Base-by-base conservation (phyloP, 768 basidiomycete species). In the Candolleomyces aberdarensis region DNA sequence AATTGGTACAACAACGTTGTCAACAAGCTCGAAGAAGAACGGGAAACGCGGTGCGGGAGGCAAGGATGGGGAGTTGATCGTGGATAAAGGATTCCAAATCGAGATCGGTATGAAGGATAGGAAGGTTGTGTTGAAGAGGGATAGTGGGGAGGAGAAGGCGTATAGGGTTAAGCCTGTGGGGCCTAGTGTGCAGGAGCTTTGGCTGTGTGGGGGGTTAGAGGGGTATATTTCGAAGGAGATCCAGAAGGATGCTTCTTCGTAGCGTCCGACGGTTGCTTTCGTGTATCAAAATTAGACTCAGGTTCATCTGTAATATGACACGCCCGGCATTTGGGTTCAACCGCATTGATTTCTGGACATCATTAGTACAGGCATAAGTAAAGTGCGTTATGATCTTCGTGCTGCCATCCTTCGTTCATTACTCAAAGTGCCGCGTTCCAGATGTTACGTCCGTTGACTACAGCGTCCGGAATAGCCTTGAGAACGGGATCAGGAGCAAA, bases 201-300 rank as follows among this genome's bases (percentile, higher is more conserved):
- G 97, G 97, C 81, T 96, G 14, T 96, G 93, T 65, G 95, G 93
- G 8, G 95, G 96, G 7, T 73, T 98, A 58, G 96, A 98, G 68
- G 94, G 94, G 1, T 97, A 87, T 71, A 92, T 98, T 54, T 73
- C 93, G 67, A 92, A 92, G 72, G 81, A 84, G 65, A 88, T 92
- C 55, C 77, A 78, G 62, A 70, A 71, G 7, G 73, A 76, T 2
- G 11, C 8, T 36, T 36, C 36, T 36, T 36, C 36, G 36, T 36
- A 36, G 36, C 36, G 36, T 7, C 11, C 36, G 2, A 5, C 36
- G 36, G 6, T 6, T 8, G 6, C 5, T 5, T 36, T 36, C 11
- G 36, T 36, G 36, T 11, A 36, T 36, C 36, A 36, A 36, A 36
- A 36, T 8, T 36, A 36, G 36, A 36, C 6, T 36, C 11, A 36